A percentile compares a stretch with the other conserved stretches of the same genome.
Conservation (phyloP, 164 flowering plant species). For the Annona squamosa region DNA sequence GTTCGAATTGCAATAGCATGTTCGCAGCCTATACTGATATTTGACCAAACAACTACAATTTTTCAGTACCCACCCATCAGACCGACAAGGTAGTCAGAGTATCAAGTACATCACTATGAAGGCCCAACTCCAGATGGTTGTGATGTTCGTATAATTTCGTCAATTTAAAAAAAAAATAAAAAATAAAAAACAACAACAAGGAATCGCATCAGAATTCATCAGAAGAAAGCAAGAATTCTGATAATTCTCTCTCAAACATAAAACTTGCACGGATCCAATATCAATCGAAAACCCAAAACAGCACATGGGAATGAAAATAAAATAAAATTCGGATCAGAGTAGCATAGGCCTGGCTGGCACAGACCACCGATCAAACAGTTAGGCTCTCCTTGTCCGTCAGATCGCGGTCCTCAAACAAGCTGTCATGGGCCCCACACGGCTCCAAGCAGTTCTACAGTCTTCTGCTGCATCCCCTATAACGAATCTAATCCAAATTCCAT, state of each 20-base stretch:
- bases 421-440: not conserved
- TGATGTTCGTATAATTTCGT: no score
- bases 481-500: conserved; percentile 1
- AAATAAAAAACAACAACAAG: no score
- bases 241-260: not conserved
- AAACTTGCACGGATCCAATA: not conserved
- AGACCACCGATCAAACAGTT: not conserved
- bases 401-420: not conserved
- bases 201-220: not conserved
- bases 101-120: no score
- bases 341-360: not conserved
- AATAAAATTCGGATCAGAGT: not conserved
- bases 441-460: not conserved
- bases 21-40: no score
- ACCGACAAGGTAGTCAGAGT: no score
- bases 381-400: not conserved
- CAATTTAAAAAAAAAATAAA: no score
- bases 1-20: no score
- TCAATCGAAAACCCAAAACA: no score
- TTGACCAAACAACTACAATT: no score
- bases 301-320: no score
- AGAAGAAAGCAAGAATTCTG: not conserved
- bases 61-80: no score
- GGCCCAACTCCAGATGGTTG: no score
- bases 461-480: not conserved